phyloP scores from a whole-genome alignment of 2,329 filamentous ascomycete genomes.

The Sodiomyces alkalinus region DNA sequence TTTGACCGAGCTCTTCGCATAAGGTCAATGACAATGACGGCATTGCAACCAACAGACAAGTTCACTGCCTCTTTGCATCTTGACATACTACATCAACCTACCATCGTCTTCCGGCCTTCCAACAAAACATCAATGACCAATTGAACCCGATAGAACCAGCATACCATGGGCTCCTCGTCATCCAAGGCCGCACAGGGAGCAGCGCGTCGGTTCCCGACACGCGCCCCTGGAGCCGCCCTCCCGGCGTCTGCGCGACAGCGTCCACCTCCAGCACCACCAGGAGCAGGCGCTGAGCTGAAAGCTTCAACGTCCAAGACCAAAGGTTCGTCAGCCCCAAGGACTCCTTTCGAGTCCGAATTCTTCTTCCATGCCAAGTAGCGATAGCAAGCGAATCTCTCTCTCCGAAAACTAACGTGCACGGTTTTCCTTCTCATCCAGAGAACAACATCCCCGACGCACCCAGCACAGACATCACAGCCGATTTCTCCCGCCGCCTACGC shows the following conservation, averaged over 20 bases:
- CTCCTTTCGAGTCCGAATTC: too few relatives aligned
- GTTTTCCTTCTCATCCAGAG: too few relatives aligned
- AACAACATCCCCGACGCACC: conserved; percentile 20
- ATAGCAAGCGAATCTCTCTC: conserved; percentile 22
- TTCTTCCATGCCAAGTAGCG: conserved; percentile 6
- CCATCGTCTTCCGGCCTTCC: too few relatives aligned
- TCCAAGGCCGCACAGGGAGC: conserved; percentile 28
- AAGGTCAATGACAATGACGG: too few relatives aligned
- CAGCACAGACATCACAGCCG: conserved; percentile 26
- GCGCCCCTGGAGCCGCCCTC: conserved; percentile 15
- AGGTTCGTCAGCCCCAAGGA: conserved; percentile 10
- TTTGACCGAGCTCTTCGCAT: too few relatives aligned
- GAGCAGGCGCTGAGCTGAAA: conserved; percentile 4
- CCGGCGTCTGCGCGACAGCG: conserved; percentile 8
- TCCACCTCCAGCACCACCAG: conserved; percentile 8
- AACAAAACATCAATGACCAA: too few relatives aligned
- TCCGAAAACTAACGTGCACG: too few relatives aligned
- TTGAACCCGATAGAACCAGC: too few relatives aligned
- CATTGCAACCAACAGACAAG: too few relatives aligned
- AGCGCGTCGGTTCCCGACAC: conserved; percentile 28
- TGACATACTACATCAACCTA: too few relatives aligned
- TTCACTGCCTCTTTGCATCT: too few relatives aligned
- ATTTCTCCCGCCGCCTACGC: conserved; percentile 34
- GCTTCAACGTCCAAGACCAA: conserved; percentile 16
- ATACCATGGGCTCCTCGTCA: conserved; percentile 27